Percentiles rank a stretch among this genome's conserved stretches.
phyloP scores from a whole-genome alignment of 306 rosid genomes.

The Arachis stenosperma region DNA sequence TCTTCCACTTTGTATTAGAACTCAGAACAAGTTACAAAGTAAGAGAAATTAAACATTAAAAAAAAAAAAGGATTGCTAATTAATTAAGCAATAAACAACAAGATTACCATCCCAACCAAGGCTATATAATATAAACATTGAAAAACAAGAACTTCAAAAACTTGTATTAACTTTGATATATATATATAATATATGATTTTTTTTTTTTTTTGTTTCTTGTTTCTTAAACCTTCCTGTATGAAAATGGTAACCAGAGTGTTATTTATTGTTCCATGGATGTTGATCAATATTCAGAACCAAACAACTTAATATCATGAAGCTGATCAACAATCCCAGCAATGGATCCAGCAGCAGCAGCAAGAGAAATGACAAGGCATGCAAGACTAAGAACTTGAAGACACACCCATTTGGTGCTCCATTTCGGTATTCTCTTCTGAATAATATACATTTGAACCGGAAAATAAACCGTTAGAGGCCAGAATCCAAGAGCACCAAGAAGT shows the following conservation, averaged over 20 bases:
- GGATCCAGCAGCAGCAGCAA: slow-evolving; percentile 76
- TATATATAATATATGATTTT: no score
- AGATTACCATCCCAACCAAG: background rate
- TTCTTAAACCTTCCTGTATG: background rate
- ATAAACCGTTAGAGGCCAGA: slow-evolving; percentile 80
- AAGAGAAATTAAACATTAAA: background rate
- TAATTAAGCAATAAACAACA: background rate
- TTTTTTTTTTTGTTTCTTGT: background rate
- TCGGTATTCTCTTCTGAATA: slow-evolving; percentile 59
- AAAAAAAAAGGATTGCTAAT: background rate
- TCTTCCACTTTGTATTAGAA: slow-evolving; percentile 16
- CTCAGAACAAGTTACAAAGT: slow-evolving; percentile 18
- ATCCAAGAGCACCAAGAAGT: slow-evolving; percentile 79
- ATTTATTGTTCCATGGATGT: no score
- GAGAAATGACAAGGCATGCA: slow-evolving; percentile 57
- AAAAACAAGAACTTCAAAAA: background rate
- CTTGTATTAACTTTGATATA: no score
- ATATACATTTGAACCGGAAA: slow-evolving; percentile 89
- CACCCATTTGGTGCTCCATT: slow-evolving; percentile 73
- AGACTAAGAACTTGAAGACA: slow-evolving; percentile 66
- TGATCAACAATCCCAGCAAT: slow-evolving; percentile 61
- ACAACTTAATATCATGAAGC: slow-evolving; percentile 60
- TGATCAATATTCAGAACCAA: slow-evolving; percentile 44
- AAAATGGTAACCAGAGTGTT: slow-evolving; percentile 12
- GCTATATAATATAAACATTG: slow-evolving; percentile 1